Percentiles rank a stretch among this genome's conserved stretches.
These are phyloP conservation scores for Aspergillus bombycis DNA, from an alignment of 2,329 filamentous ascomycete species.

Conservation along the genomic window DNA sequence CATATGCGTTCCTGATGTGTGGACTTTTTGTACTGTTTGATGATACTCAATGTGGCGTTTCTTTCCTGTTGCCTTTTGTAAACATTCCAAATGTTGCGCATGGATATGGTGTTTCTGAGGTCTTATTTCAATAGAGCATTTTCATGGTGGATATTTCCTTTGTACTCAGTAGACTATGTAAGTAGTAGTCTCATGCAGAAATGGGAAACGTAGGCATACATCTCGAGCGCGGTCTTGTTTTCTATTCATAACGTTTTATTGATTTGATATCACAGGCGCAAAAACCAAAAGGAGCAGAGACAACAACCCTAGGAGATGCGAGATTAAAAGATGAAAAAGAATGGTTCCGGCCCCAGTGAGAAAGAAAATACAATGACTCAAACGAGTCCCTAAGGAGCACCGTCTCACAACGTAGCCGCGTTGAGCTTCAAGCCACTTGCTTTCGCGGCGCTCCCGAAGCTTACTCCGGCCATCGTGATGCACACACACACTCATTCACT, in stretches of 20 bases:
- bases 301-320: neutral
- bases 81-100: constrained; percentile 1
- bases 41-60: constrained; percentile 15
- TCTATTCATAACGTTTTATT: neutral
- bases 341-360: constrained; percentile 3
- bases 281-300: neutral
- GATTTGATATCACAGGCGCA: neutral
- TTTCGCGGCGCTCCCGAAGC: neutral
- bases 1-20: neutral
- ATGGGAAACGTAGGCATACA: neutral
- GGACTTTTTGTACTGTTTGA: constrained; percentile 6
- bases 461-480: neutral
- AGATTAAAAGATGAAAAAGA: neutral
- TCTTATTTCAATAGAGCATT: neutral
- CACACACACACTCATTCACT: neutral
- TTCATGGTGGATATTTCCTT: neutral
- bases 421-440: neutral
- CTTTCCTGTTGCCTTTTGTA: constrained; percentile 1
- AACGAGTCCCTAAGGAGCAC: neutral
- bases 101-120: neutral
- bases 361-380: neutral
- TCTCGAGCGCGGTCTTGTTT: neutral
- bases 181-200: neutral
- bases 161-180: neutral
- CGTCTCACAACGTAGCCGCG: neutral